These are phyloP conservation scores for Trichoderma afroharzianum DNA, from an alignment of 2,329 filamentous ascomycete genomes.

Conservation along the genomic window DNA sequence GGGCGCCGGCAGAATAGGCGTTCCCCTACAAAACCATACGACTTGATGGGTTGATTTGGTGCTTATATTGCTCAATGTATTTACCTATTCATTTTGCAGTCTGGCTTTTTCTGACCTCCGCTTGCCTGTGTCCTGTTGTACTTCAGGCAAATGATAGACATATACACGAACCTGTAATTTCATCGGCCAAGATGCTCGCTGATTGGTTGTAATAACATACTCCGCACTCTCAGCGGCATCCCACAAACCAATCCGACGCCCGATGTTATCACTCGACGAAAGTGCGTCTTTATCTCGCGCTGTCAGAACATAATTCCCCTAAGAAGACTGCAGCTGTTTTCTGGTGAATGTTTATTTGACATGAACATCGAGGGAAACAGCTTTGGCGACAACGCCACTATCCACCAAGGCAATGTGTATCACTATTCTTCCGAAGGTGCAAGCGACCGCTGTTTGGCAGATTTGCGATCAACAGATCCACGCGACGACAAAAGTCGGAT, in stretches of 20 bases:
- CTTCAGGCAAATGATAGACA: background rate
- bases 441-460: background rate
- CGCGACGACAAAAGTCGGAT: conserved; percentile 32
- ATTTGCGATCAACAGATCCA: background rate
- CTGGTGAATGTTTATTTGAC: background rate
- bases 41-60: no score
- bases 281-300: background rate
- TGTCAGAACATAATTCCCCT: no score
- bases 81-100: no score
- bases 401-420: background rate
- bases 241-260: background rate
- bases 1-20: no score
- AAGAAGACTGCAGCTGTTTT: no score
- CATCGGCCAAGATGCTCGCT: background rate
- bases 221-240: background rate
- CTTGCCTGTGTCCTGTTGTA: background rate
- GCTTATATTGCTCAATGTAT: no score
- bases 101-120: no score
- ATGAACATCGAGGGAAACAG: background rate
- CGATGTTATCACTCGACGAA: background rate
- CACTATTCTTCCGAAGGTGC: background rate
- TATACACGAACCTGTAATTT: background rate
- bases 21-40: no score
- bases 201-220: background rate
- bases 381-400: background rate